phyloP scores from a whole-genome alignment of 208 protist species.

The Histomonas meleagridis region DNA sequence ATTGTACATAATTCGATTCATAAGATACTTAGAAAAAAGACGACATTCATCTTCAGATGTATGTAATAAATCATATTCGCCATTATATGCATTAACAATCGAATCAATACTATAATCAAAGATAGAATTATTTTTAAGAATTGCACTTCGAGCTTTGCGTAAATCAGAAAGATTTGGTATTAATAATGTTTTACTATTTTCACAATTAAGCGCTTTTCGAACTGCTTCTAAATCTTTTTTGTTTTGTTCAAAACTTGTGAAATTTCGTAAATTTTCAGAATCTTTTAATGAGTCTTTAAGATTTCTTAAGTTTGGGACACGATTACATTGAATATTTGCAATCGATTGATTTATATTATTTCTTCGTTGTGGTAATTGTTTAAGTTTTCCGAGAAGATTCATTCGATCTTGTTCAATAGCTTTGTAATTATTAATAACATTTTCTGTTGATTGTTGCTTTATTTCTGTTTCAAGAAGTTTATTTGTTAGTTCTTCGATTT shows the following conservation, averaged over 20 bases:
- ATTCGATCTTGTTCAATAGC: not conserved
- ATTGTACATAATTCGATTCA: not conserved
- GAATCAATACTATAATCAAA: slow-evolving; percentile 18
- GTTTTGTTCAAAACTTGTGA: not conserved
- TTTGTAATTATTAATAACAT: not conserved
- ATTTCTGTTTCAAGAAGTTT: not conserved
- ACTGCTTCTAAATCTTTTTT: slow-evolving; percentile 9
- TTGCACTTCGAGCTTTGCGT: not conserved
- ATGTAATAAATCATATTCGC: not conserved
- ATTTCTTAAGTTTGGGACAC: no score
- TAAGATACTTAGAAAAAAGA: not conserved
- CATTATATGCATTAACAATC: not conserved
- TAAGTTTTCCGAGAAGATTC: not conserved
- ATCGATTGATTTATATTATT: not conserved
- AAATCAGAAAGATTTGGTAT: not conserved
- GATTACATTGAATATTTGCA: not conserved
- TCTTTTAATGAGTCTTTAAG: no score
- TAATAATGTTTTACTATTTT: not conserved
- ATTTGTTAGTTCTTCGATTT: not conserved
- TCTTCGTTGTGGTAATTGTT: not conserved
- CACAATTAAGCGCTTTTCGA: no score
- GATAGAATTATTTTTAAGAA: not conserved
- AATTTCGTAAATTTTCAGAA: no score
- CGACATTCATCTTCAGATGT: not conserved
- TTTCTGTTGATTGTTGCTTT: not conserved